Base-by-base conservation (phyloP, 305 asterid genomes). In the Fraxinus dipetala region DNA sequence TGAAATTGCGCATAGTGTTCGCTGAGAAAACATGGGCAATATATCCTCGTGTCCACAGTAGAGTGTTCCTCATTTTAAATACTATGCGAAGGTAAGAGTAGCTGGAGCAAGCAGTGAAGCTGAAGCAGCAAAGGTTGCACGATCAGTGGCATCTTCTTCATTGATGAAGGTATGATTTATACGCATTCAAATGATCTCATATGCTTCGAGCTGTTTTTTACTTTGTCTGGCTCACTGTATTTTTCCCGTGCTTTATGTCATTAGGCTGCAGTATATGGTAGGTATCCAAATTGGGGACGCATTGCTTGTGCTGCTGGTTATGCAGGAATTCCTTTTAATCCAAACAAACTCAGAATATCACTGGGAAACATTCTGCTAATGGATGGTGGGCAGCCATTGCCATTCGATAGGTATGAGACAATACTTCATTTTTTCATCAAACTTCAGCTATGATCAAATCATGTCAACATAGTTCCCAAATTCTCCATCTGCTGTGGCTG, bases 211-310 rank as follows among this genome's bases (percentile, higher is more conserved):
- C 61, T 67, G 32, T 79, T 80, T 48, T 38, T 51, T 32, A 43
- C 40, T 48, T 51, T 82, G 77, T 43, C 79, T 80, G 76, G 76
- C 79, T 75, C 22, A 83, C 40, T 45, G 34, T 9, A 76, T 69
- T 4, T 76, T 34, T 77, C 38, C 54, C 78, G 0, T 80, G 32
- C 26, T 84, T 74, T 31, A 78, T 86, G 75, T 36, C 43, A 67
- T 32, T 85, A 94, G 98, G 99, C 97, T 84, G 98, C 99, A 56
- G 90, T 92, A 48, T 96, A 93, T 59, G 98, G 99, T 75, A 89
- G 99, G 86, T 97, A 96, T 89, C 99, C 98, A 65, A 94, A 96
- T 79, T 93, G 97, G 99, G 99, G 98, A 6, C 94, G 95, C 31
- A 93, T 94, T 85, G 98, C 99, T 81, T 93, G 97, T 86, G 98